Evolutionary conservation across 345 rosid species (phyloP), one percentile per base, ranked within the genome.

Genomic region (Melaleuca alternifolia): DNA sequence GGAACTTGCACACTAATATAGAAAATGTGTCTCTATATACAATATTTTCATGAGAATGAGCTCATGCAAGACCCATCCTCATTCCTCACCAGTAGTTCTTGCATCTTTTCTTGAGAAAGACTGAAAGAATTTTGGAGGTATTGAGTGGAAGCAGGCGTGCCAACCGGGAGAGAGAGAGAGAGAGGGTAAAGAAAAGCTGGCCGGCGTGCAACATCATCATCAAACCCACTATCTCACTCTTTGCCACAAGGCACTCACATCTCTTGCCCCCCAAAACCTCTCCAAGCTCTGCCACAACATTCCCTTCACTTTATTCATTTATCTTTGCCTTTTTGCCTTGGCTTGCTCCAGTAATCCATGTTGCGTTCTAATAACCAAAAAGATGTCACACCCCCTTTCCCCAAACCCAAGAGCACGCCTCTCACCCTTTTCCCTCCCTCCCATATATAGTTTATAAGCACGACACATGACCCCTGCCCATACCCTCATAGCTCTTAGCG

Each of bases 121-220:
- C 81, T 71, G 87, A 86, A 87, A 85, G 88, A 85, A 28, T 83
- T 89, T 89, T 62, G 54, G 50, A 50, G 85, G 88, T 76, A 85
- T 82, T 56, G 88, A 91, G 94, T 91, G 95, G 94, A 94, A 88
- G 91, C 93, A 94, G 91, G 96, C 95, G 96, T 94, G 95, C 94
- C 93, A 91, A 85, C 75, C 83, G 82, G 85, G 86, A 76, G 85
- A 85, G 89, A 83, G 50, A 59, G 89, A 88, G 90, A 59, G 82
- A 86, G 84, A 79, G 89, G 86, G 51, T 50, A 85, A 84, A 82
- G 87, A 87, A 95, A 96, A 95, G 98, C 98, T 96, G 98, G 98
- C 95, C 96, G 96, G 99, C 98, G 96, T 97, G 99, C 98, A 91
- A 89, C 92, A 91, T 90, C 93, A 93, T 93, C 94, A 95, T 94